Conservation (phyloP, 106 monocot species). For the Platanthera zijinensis region DNA sequence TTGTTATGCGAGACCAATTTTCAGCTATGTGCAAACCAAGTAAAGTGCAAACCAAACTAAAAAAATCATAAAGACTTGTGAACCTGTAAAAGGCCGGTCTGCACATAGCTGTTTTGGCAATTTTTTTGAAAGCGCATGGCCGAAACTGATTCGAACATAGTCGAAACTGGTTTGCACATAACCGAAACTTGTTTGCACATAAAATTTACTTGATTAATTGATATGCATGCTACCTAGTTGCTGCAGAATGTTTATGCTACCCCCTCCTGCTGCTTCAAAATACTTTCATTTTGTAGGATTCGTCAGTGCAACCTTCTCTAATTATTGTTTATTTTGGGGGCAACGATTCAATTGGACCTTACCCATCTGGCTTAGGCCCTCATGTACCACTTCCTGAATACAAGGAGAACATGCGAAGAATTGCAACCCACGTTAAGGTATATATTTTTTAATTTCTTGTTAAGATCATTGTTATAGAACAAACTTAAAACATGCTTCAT, state of each 20-base stretch:
- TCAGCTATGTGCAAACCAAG: too few relatives aligned
- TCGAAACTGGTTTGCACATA: too few relatives aligned
- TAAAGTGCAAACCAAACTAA: too few relatives aligned
- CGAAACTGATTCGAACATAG: too few relatives aligned
- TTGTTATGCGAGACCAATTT: too few relatives aligned
- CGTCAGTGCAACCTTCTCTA: conserved; percentile 60
- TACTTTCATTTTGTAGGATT: conserved; percentile 35
- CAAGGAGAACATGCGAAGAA: conserved; percentile 71
- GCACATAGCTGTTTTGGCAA: too few relatives aligned
- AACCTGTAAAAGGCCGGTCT: too few relatives aligned
- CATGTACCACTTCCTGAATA: conserved; percentile 85
- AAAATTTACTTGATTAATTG: background rate
- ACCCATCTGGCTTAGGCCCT: conserved; percentile 73
- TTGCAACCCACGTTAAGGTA: conserved; percentile 70
- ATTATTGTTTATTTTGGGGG: conserved; percentile 89
- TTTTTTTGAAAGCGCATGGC: too few relatives aligned
- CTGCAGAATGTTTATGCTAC: background rate
- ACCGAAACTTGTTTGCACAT: too few relatives aligned
- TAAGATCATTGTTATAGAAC: background rate
- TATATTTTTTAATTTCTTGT: background rate
- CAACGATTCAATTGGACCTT: conserved; percentile 72
- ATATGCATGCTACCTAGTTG: background rate
- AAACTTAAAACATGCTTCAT: background rate
- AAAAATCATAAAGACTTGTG: too few relatives aligned
- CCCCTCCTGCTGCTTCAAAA: background rate